Evolutionary conservation across 306 rosid genomes (phyloP).

Genomic region (Vigna hirtella): DNA sequence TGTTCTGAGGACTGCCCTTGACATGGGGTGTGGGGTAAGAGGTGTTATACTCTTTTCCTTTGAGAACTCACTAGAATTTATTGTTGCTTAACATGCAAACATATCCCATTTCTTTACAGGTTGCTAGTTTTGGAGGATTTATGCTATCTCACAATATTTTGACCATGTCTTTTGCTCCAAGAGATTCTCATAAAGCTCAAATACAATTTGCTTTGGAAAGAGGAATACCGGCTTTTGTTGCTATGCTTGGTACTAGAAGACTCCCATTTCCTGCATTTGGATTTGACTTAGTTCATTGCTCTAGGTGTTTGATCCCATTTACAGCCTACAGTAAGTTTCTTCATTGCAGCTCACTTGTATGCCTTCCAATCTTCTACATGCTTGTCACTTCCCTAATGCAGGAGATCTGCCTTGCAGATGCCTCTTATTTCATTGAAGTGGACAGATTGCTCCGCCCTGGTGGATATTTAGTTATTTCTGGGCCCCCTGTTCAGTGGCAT

Average conservation of each 20-base stretch:
- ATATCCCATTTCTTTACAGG: slow-evolving; percentile 57
- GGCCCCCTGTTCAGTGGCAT: slow-evolving; percentile 97
- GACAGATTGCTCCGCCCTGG: slow-evolving; percentile 96
- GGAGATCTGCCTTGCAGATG: slow-evolving; percentile 67
- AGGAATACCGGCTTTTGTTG: slow-evolving; percentile 95
- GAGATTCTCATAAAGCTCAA: slow-evolving; percentile 98
- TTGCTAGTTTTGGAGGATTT: slow-evolving; percentile 98
- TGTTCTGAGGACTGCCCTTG: slow-evolving; percentile 87
- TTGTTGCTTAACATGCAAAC: slow-evolving; percentile 23
- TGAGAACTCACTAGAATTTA: slow-evolving; percentile 1
- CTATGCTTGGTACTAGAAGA: slow-evolving; percentile 97
- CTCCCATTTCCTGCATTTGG: slow-evolving; percentile 92
- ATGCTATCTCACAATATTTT: slow-evolving; percentile 72
- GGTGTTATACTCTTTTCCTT: slow-evolving; percentile 29
- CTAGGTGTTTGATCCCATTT: slow-evolving; percentile 93
- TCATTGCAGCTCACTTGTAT: slow-evolving; percentile 34
- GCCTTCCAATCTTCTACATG: slow-evolving; percentile 8
- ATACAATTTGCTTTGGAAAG: slow-evolving; percentile 97
- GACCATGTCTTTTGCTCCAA: slow-evolving; percentile 93
- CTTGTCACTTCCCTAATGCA: slow-evolving; percentile 39
- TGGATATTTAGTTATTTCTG: slow-evolving; percentile 89
- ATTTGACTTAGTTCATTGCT: slow-evolving; percentile 93
- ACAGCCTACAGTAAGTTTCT: slow-evolving; percentile 88
- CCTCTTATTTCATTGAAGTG: slow-evolving; percentile 91
- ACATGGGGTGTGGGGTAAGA: slow-evolving; percentile 98